phyloP scores from a whole-genome alignment of 257 asterid genomes.

The Cruciata laevipes region DNA sequence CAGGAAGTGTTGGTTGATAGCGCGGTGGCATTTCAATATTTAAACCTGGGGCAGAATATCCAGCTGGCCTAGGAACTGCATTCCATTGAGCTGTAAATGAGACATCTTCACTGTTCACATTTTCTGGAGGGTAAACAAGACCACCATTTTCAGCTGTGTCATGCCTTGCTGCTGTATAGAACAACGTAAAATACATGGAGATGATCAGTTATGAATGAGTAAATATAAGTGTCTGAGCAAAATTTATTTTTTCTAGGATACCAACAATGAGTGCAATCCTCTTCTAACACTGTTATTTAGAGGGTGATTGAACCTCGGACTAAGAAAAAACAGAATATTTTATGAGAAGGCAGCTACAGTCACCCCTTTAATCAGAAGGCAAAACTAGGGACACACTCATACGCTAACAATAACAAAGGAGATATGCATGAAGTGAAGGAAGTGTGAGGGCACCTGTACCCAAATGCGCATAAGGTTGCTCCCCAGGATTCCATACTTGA shows the following conservation, averaged over 20 bases:
- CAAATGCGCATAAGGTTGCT: constrained; percentile 48
- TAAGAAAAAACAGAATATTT: not conserved
- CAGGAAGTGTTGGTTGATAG: constrained; percentile 45
- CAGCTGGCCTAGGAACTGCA: constrained; percentile 38
- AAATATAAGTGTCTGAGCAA: not conserved
- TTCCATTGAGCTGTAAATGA: constrained; percentile 48
- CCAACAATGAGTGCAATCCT: not conserved
- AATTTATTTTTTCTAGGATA: not conserved
- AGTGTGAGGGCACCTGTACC: constrained; percentile 31
- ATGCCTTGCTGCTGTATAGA: constrained; percentile 24
- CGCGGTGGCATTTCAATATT: constrained; percentile 42
- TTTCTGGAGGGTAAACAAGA: constrained; percentile 39
- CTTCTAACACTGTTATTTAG: not conserved
- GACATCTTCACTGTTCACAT: constrained; percentile 34
- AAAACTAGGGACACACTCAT: not conserved
- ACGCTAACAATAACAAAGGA: not conserved
- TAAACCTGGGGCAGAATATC: constrained; percentile 37
- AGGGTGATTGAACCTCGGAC: not conserved
- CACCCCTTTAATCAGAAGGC: not conserved
- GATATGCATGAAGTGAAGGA: constrained; percentile 4
- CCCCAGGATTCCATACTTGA: constrained; percentile 51
- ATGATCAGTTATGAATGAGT: not conserved
- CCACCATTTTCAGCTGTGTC: constrained; percentile 41
- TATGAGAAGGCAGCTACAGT: no score
- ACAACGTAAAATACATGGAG: constrained; percentile 2